Percentiles rank a stretch among this genome's conserved stretches.
Conservation (phyloP, 2,329 filamentous ascomycete genomes). For the Tolypocladium pustulatum region DNA sequence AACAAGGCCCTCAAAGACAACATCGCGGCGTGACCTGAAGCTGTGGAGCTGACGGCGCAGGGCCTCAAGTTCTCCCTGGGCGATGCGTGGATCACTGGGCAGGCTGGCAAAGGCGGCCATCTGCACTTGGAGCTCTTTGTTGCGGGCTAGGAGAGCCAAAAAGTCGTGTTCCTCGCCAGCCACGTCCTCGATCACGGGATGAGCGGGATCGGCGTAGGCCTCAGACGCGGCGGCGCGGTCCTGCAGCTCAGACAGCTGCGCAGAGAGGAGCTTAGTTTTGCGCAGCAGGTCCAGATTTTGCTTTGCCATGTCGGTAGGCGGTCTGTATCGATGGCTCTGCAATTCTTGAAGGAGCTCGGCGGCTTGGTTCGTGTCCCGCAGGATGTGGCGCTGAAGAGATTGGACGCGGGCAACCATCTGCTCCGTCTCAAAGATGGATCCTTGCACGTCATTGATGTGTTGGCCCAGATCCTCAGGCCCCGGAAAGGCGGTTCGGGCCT, state of each 20-base stretch:
- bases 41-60: slow-evolving; percentile 53
- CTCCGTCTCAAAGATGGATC: slow-evolving; percentile 40
- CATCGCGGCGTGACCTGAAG: slow-evolving; percentile 55
- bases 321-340: slow-evolving; percentile 36
- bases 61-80: slow-evolving; percentile 58
- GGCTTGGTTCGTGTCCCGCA: slow-evolving; percentile 34
- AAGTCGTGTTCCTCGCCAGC: slow-evolving; percentile 48
- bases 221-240: slow-evolving; percentile 38
- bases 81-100: slow-evolving; percentile 59
- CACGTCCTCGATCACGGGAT: slow-evolving; percentile 46
- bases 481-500: slow-evolving; percentile 37
- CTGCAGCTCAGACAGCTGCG: slow-evolving; percentile 53
- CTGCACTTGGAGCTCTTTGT: slow-evolving; percentile 50
- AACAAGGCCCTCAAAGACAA: slow-evolving; percentile 63
- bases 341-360: slow-evolving; percentile 31
- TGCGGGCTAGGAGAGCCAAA: slow-evolving; percentile 42
- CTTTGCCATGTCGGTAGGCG: slow-evolving; percentile 48
- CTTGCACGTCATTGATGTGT: slow-evolving; percentile 45
- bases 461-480: slow-evolving; percentile 38
- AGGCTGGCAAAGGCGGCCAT: slow-evolving; percentile 60
- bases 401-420: slow-evolving; percentile 45
- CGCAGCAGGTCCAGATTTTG: slow-evolving; percentile 67
- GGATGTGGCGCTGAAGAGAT: slow-evolving; percentile 45
- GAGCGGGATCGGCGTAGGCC: slow-evolving; percentile 20
- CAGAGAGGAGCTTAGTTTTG: slow-evolving; percentile 53